These are phyloP conservation scores for Dryas alaskensis DNA, from an alignment of 306 rosid genomes.

Conservation along the genomic window DNA sequence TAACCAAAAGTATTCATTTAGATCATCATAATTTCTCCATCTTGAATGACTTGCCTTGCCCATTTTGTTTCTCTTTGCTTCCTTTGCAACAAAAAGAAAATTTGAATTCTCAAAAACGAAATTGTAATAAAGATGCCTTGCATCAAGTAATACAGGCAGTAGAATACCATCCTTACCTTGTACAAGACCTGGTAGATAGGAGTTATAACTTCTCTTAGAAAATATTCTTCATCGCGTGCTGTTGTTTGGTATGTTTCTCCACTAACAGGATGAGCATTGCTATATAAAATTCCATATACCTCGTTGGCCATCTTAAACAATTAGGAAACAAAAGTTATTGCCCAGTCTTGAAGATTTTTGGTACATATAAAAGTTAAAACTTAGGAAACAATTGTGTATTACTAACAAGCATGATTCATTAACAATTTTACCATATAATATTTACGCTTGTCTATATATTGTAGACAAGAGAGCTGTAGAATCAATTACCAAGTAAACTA, in stretches of 20 bases:
- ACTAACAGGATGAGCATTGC: conserved; percentile 48
- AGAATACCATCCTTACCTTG: conserved; percentile 45
- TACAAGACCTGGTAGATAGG: conserved; percentile 70
- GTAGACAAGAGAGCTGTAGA: not conserved
- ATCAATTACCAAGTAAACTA: not conserved
- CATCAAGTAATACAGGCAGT: conserved; percentile 24
- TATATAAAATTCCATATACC: conserved; percentile 49
- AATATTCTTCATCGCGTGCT: conserved; percentile 62
- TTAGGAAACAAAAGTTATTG: conserved; percentile 22
- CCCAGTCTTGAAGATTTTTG: conserved; percentile 1
- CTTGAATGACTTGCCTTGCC: conserved; percentile 91
- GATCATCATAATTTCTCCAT: conserved; percentile 99
- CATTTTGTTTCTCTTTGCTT: conserved; percentile 78
- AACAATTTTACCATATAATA: not conserved
- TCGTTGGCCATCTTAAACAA: conserved; percentile 70
- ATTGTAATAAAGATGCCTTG: conserved; percentile 17
- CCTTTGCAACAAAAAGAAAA: conserved; percentile 57
- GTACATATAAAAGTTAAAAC: not conserved
- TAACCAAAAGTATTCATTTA: conserved; percentile 96
- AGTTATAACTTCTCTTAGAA: conserved; percentile 60
- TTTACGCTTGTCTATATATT: not conserved
- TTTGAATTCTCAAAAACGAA: conserved; percentile 34
- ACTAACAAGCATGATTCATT: conserved; percentile 3
- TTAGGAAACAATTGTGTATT: not conserved
- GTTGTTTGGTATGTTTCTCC: conserved; percentile 44